Evolutionary conservation across 169 alveolate species (phyloP).

Genomic region (Eimeria falciformis): DNA sequence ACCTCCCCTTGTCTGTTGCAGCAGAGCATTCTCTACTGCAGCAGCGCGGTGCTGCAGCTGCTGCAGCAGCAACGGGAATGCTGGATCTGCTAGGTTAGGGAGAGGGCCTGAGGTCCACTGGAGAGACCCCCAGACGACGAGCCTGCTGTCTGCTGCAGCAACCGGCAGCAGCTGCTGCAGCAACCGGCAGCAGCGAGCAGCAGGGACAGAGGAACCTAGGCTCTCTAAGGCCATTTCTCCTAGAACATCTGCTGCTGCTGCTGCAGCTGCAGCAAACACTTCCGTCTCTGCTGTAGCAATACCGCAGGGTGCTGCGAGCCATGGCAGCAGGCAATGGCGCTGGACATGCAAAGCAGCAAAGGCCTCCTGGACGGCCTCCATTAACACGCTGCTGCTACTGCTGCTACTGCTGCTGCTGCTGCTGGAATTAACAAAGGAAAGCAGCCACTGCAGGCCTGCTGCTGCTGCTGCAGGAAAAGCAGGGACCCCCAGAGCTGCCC

Average conservation of each 20-base stretch:
- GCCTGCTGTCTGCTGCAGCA: constrained; percentile 57
- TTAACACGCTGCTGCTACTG: constrained; percentile 1
- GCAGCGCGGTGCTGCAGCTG: constrained; percentile 62
- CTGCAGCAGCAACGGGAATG: constrained; percentile 12
- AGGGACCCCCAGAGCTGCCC: constrained; percentile 52
- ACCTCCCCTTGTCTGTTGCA: constrained; percentile 57
- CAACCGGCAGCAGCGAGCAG: constrained; percentile 46
- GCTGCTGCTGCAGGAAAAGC: constrained; percentile 31
- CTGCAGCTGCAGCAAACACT: constrained; percentile 60
- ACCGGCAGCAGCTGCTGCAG: constrained; percentile 42
- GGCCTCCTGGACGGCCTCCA: constrained; percentile 61
- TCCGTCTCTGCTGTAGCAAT: constrained; percentile 61
- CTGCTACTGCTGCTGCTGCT: constrained; percentile 64
- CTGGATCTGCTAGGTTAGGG: background rate
- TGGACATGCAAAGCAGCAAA: constrained; percentile 43
- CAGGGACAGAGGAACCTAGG: background rate
- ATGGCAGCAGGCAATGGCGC: constrained; percentile 46
- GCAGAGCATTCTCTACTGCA: constrained; percentile 9
- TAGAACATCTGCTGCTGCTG: constrained; percentile 22
- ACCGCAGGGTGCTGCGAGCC: constrained; percentile 35
- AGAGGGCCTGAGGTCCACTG: background rate
- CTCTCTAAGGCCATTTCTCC: background rate
- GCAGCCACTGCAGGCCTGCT: constrained; percentile 42
- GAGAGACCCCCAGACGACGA: background rate
- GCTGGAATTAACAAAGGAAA: constrained; percentile 16